Percentiles rank a stretch among this genome's conserved stretches.
Evolutionary conservation across 2,329 filamentous ascomycete species (phyloP).

Genomic region (Helminthosporium solani): DNA sequence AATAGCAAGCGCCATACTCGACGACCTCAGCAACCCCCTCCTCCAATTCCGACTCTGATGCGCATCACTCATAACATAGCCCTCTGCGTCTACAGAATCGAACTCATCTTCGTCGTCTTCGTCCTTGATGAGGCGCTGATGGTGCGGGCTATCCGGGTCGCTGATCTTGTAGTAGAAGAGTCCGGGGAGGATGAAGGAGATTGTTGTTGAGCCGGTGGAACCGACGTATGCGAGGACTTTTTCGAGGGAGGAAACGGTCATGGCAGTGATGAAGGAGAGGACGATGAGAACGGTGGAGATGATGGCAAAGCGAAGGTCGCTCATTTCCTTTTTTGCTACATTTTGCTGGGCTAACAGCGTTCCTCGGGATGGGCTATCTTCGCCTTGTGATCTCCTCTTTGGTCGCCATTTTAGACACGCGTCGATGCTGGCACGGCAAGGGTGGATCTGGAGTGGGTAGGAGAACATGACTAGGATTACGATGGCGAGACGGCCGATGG

Average conservation of each 20-base stretch:
- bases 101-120: slow-evolving; percentile 79
- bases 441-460: slow-evolving; percentile 92
- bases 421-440: slow-evolving; percentile 91
- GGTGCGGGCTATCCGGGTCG: slow-evolving; percentile 79
- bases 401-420: slow-evolving; percentile 94
- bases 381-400: slow-evolving; percentile 35
- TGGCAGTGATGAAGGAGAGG: slow-evolving; percentile 80
- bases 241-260: slow-evolving; percentile 87
- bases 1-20: slow-evolving; percentile 72
- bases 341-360: slow-evolving; percentile 46
- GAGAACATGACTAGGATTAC: slow-evolving; percentile 96
- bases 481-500: slow-evolving; percentile 91
- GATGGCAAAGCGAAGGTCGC: slow-evolving; percentile 82
- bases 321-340: slow-evolving; percentile 57
- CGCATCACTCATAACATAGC: slow-evolving; percentile 41
- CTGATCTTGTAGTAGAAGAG: slow-evolving; percentile 99
- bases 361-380: slow-evolving; percentile 44
- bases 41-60: slow-evolving; percentile 64
- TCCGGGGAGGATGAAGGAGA: slow-evolving; percentile 94
- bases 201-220: slow-evolving; percentile 89
- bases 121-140: slow-evolving; percentile 85
- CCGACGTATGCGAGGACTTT: slow-evolving; percentile 94
- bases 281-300: slow-evolving; percentile 86
- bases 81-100: slow-evolving; percentile 56
- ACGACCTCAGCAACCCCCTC: slow-evolving; percentile 64